Conservation (phyloP, 2,329 filamentous ascomycete species). For the Triangularia setosa region DNA sequence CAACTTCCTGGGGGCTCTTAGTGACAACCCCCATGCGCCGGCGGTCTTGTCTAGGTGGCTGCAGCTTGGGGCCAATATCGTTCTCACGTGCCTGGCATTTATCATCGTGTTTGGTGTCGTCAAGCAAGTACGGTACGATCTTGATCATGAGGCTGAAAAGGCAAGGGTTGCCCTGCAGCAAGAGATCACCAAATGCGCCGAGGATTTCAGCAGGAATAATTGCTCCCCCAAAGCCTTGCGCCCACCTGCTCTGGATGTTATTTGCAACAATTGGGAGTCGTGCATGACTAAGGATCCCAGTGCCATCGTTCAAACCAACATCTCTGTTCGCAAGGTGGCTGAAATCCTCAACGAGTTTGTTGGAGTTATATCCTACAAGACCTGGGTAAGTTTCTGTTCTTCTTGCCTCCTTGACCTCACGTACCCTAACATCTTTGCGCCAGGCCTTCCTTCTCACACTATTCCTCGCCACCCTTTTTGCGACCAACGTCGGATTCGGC, state of each 20-base stretch:
- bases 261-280: slow-evolving; percentile 76
- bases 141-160: slow-evolving; percentile 66
- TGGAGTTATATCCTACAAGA: slow-evolving; percentile 83
- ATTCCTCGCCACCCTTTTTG: slow-evolving; percentile 45
- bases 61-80: slow-evolving; percentile 59
- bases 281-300: slow-evolving; percentile 85
- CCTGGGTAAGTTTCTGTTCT: slow-evolving; percentile 46
- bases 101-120: slow-evolving; percentile 60
- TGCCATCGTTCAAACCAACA: slow-evolving; percentile 71
- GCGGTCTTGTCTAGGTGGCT: slow-evolving; percentile 58
- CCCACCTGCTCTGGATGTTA: slow-evolving; percentile 65
- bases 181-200: slow-evolving; percentile 69
- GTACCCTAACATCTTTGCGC: slow-evolving; percentile 15
- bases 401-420: neutral
- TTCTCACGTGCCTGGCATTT: slow-evolving; percentile 43
- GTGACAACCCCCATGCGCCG: slow-evolving; percentile 56
- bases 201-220: slow-evolving; percentile 70
- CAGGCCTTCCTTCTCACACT: slow-evolving; percentile 51
- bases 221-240: slow-evolving; percentile 62
- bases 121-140: slow-evolving; percentile 67
- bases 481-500: slow-evolving; percentile 48
- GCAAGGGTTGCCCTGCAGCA: slow-evolving; percentile 65
- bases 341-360: slow-evolving; percentile 93
- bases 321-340: slow-evolving; percentile 83
- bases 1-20: slow-evolving; percentile 47